These are phyloP conservation scores for Auricularia auricula-judae DNA, from an alignment of 768 basidiomycete species.

Conservation along the genomic window DNA sequence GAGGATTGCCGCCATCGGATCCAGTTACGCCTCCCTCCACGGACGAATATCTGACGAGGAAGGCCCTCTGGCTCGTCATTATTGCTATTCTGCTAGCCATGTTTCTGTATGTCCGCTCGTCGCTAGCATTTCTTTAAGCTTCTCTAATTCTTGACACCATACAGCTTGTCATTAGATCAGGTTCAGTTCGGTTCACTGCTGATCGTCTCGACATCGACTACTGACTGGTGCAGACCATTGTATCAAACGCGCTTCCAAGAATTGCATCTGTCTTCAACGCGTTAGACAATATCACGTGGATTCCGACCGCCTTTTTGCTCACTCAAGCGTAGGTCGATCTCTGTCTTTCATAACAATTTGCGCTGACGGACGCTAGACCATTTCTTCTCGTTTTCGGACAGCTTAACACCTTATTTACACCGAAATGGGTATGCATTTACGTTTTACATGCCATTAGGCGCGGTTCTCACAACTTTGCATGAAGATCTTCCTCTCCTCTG, in stretches of 20 bases:
- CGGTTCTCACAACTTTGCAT: background rate
- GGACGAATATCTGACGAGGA: background rate
- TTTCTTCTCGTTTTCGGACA: slow-evolving; percentile 22
- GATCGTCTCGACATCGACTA: no score
- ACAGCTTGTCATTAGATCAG: no score
- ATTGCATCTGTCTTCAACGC: slow-evolving; percentile 7
- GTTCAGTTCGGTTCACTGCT: background rate
- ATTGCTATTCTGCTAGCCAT: background rate
- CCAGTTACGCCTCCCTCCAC: no score
- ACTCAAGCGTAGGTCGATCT: slow-evolving; percentile 1
- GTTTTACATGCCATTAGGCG: no score
- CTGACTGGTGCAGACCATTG: slow-evolving; percentile 17
- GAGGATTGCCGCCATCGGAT: no score
- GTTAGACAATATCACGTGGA: slow-evolving; percentile 7
- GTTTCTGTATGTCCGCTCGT: background rate
- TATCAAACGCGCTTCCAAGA: slow-evolving; percentile 12
- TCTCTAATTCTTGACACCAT: background rate
- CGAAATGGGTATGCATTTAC: slow-evolving; percentile 13
- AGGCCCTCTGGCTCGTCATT: background rate
- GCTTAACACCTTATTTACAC: slow-evolving; percentile 18
- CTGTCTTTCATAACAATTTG: no score
- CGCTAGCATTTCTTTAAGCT: background rate
- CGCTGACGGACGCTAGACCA: background rate
- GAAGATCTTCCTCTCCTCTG: background rate
- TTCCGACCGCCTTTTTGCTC: slow-evolving; percentile 3